Base-by-base conservation (phyloP, 176 grass and related monocot genomes). In the Ananas comosus region DNA sequence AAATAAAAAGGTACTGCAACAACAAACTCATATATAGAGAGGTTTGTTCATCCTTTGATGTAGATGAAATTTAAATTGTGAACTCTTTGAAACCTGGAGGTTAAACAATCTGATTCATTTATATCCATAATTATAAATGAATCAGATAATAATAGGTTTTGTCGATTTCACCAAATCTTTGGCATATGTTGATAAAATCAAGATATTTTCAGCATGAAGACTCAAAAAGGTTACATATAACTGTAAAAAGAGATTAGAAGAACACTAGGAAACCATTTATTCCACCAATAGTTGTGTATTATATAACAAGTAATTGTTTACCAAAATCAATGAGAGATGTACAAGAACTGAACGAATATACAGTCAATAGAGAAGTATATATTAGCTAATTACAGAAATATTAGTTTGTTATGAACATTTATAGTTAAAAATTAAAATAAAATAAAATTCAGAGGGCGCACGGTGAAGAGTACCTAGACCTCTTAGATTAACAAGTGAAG, bases 401-500 rank as follows among this genome's bases (percentile, higher is more conserved):
- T 3, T 56, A 42, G 33, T 42, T 42, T 42, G 33, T 42, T 42
- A 42, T 42, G 33, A 42, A 0, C 28, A 33, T 33, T 8, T 33
- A 27, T 13, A 14, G 70, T 74, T 7, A 72, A 76, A 64, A 76
- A 66, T 10, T 19, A 51, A 42, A 48, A 22, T 7, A 19, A 77
- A 42, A 68, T 3, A 18, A 57, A 54, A 51, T 3, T 27, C 16
- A 42, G 19, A 51, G 21, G 12, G 11, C n/a, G 10, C 1, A 53
- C 8, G 21, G 59, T 18, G 18, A 47, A 14, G 14, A 19, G 8
- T 12, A 42, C 16, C 17, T 14, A 64, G 65, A 53, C 53, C 4
- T 12, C 66, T 69, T 67, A 89, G 58, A 75, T 84, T 50, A 88
- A 64, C 81, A 91, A 65, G 47, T 88, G 77, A 14, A 84, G 28